These are phyloP conservation scores for Kwoniella bestiolae DNA, from an alignment of 768 basidiomycete species.

Conservation along the genomic window DNA sequence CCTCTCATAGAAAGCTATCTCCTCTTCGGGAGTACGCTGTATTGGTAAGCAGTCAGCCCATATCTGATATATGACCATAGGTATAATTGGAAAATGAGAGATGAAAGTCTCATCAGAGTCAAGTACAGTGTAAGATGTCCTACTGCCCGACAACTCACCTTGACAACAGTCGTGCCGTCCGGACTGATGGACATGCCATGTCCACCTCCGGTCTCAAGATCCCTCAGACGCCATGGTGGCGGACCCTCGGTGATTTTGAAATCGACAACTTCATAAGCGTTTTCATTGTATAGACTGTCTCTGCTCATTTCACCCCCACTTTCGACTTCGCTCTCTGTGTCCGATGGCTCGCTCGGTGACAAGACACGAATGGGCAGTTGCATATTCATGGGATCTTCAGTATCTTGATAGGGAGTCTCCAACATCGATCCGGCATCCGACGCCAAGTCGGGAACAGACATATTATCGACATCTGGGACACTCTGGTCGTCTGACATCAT, in stretches of 20 bases:
- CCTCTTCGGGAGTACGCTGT: neutral
- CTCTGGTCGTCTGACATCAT: neutral
- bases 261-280: too few species aligned
- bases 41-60: neutral
- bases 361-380: too few species aligned
- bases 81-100: too few species aligned
- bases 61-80: too few species aligned
- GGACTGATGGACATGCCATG: conserved; percentile 4
- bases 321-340: too few species aligned
- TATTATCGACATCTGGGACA: neutral
- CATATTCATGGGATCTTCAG: too few species aligned
- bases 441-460: neutral
- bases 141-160: conserved; percentile 14
- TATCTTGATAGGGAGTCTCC: too few species aligned
- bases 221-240: neutral
- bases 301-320: neutral
- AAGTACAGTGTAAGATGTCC: too few species aligned
- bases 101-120: too few species aligned
- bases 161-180: neutral
- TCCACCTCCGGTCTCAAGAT: conserved; percentile 13
- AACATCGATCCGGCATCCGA: too few species aligned
- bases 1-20: neutral
- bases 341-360: too few species aligned
- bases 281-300: too few species aligned
- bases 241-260: neutral